phyloP scores from a whole-genome alignment of 1,139 yeast genomes.

The Lodderomyces metapsilosis region DNA sequence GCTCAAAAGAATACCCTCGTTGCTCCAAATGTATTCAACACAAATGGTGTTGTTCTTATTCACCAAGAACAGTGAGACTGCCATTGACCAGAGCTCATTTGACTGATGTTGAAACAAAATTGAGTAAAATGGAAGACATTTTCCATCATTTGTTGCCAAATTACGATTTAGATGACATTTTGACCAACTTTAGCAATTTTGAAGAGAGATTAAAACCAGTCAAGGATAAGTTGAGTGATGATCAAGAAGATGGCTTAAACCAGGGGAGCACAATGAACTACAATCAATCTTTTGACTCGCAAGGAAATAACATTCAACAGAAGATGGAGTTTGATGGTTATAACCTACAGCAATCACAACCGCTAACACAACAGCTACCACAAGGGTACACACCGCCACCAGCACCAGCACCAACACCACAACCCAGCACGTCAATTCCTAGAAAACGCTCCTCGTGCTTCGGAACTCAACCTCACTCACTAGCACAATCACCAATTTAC shows the following conservation, averaged over 20 bases:
- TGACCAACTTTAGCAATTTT: constrained; percentile 27
- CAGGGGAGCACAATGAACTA: neutral
- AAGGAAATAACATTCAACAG: neutral
- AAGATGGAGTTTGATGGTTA: neutral
- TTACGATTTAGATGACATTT: constrained; percentile 21
- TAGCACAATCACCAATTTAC: constrained; percentile 9
- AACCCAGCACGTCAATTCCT: neutral
- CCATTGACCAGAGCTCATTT: constrained; percentile 81
- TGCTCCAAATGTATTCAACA: constrained; percentile 76
- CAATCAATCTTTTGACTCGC: neutral
- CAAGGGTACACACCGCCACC: neutral
- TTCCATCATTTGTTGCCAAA: constrained; percentile 40
- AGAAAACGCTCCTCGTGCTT: neutral
- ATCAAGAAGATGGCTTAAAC: neutral
- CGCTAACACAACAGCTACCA: neutral
- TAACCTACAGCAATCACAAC: constrained; percentile 1
- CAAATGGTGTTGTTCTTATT: constrained; percentile 71
- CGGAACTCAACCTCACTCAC: constrained; percentile 6
- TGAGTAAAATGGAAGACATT: constrained; percentile 53
- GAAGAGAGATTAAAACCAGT: constrained; percentile 20
- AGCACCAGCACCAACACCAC: constrained; percentile 3
- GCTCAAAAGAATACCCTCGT: constrained; percentile 67
- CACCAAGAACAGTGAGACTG: constrained; percentile 74
- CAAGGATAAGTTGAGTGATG: constrained; percentile 8
- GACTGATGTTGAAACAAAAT: constrained; percentile 71